Evolutionary conservation across 2,329 filamentous ascomycete genomes (phyloP).

Genomic region (Alternaria alternata): DNA sequence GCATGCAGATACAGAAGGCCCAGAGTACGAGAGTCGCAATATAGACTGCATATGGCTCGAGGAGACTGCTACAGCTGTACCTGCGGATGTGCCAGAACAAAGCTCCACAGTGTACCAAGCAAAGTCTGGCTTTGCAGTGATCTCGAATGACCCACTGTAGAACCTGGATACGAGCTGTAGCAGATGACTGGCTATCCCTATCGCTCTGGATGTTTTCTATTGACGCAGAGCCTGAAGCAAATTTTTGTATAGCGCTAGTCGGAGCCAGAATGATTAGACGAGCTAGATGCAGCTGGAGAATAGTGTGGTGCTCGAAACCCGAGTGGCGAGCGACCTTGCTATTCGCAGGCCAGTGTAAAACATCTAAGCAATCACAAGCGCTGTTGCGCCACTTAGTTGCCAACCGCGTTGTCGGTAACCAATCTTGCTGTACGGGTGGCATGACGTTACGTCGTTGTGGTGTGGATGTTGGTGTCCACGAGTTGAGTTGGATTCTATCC

Average conservation of each 20-base stretch:
- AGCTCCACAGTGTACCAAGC: conserved; percentile 63
- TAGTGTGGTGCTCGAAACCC: conserved; percentile 63
- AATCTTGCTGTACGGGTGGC: conserved; percentile 35
- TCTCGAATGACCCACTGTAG: conserved; percentile 61
- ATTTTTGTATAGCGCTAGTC: conserved; percentile 55
- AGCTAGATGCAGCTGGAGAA: conserved; percentile 65
- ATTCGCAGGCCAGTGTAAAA: conserved; percentile 67
- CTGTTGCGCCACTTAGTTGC: conserved; percentile 61
- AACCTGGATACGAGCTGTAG: conserved; percentile 40
- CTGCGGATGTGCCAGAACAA: conserved; percentile 62
- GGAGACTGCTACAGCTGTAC: conserved; percentile 57
- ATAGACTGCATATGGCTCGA: conserved; percentile 57
- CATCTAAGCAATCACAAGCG: conserved; percentile 60
- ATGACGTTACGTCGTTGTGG: conserved; percentile 21
- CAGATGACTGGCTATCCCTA: background rate
- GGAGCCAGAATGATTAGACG: conserved; percentile 63
- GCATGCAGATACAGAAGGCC: conserved; percentile 53
- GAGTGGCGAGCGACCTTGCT: conserved; percentile 58
- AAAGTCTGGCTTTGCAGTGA: conserved; percentile 65
- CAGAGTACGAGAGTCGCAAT: conserved; percentile 58
- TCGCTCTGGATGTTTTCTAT: conserved; percentile 14
- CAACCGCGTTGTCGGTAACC: conserved; percentile 58
- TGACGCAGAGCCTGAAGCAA: conserved; percentile 45
- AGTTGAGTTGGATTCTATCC: conserved; percentile 56
- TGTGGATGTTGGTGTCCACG: conserved; percentile 37